Conservation (phyloP, 257 asterid species). For the Marsdenia floribunda region DNA sequence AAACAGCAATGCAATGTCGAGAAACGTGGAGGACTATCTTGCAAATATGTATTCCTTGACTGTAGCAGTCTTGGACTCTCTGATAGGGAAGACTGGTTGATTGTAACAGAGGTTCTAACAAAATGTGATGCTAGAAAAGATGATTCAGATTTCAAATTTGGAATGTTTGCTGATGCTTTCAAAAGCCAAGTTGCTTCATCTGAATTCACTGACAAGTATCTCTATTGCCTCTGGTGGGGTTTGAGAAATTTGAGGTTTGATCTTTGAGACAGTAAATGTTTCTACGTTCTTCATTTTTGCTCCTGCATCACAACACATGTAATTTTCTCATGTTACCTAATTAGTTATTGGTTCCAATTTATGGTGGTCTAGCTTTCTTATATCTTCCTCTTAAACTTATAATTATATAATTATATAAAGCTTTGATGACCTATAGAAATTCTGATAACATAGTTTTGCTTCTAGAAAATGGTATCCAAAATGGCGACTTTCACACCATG, state of each 20-base stretch:
- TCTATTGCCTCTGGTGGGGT: conserved; percentile 99
- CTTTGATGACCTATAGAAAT: background rate
- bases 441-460: background rate
- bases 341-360: background rate
- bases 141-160: conserved; percentile 80
- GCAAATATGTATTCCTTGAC: conserved; percentile 50
- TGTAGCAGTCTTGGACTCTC: conserved; percentile 25
- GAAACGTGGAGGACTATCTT: conserved; percentile 36
- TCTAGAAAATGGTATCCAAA: background rate
- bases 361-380: background rate
- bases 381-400: background rate
- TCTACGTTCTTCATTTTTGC: background rate
- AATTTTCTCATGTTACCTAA: background rate
- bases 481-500: background rate
- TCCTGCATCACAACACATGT: background rate
- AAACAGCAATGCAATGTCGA: conserved; percentile 46
- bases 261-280: background rate
- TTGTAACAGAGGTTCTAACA: conserved; percentile 42
- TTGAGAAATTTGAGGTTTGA: conserved; percentile 81
- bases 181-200: conserved; percentile 76
- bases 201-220: conserved; percentile 57
- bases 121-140: conserved; percentile 69
- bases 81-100: conserved; percentile 56
- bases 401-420: background rate
- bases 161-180: conserved; percentile 94